Evolutionary conservation across 495 filamentous ascomycete genomes (phyloP).

Genomic region (Hypoxylon fragiforme): DNA sequence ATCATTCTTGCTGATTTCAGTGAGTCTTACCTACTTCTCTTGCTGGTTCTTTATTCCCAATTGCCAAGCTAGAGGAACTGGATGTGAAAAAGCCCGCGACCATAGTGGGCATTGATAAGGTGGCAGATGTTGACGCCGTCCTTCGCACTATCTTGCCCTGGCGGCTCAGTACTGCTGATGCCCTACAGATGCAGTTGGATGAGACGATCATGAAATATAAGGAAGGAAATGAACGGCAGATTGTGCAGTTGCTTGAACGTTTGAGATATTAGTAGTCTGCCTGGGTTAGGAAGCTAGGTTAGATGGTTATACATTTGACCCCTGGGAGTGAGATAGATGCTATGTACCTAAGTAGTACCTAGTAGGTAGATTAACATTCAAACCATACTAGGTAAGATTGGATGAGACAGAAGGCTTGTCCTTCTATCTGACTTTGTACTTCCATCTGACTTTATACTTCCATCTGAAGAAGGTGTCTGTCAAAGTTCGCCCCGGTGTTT

Average conservation of each 20-base stretch:
- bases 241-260: neutral
- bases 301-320: too few relatives aligned
- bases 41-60: neutral
- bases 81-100: neutral
- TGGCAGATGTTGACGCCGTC: neutral
- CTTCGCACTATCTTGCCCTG: neutral
- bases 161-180: neutral
- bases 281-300: too few relatives aligned
- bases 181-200: neutral
- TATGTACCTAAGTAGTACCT: too few relatives aligned
- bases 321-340: too few relatives aligned
- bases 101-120: neutral
- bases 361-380: too few relatives aligned
- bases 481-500: too few relatives aligned
- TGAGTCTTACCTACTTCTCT: neutral
- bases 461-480: too few relatives aligned
- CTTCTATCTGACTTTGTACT: too few relatives aligned
- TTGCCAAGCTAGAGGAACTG: neutral
- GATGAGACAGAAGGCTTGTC: too few relatives aligned
- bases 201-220: neutral
- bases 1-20: neutral
- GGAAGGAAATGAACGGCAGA: neutral
- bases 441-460: too few relatives aligned
- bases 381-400: too few relatives aligned
- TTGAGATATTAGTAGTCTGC: neutral